Evolutionary conservation across 2,329 filamentous ascomycete genomes (phyloP).

Genomic region (Beauveria medogensis): DNA sequence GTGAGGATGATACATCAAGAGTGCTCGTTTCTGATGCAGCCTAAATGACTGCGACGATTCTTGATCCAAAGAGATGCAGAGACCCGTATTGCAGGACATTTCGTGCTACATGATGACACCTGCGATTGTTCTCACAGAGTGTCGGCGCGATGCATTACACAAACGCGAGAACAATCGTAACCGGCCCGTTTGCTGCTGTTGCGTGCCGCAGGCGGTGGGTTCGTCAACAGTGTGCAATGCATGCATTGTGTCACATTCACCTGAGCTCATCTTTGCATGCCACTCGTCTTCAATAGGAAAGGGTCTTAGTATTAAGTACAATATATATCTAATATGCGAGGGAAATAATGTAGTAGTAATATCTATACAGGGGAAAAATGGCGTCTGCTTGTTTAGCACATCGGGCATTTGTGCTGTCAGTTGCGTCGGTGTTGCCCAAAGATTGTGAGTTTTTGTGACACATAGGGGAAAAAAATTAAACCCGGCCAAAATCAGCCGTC

Average conservation of each 20-base stretch:
- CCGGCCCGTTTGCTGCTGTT: not conserved
- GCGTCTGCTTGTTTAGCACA: not conserved
- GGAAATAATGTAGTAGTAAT: not conserved
- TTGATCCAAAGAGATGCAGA: not conserved
- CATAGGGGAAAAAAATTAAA: not conserved
- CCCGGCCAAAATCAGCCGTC: not conserved
- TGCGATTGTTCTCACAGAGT: not conserved
- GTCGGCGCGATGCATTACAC: not conserved
- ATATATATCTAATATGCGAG: constrained; percentile 1
- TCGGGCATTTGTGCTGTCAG: not conserved
- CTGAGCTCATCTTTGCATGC: not conserved
- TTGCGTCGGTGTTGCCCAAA: not conserved
- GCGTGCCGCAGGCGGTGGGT: not conserved
- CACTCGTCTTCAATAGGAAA: not conserved
- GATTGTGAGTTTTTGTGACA: not conserved
- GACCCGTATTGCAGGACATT: not conserved
- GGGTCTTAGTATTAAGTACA: not conserved
- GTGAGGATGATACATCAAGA: not conserved
- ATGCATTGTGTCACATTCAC: not conserved
- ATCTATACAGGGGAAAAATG: not conserved
- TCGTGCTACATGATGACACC: not conserved
- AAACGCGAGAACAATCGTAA: constrained; percentile 1
- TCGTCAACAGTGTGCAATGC: not conserved
- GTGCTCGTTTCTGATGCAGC: not conserved
- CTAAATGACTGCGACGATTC: not conserved